phyloP scores from a whole-genome alignment of 331 rosid species.

The Stylosanthes scabra region DNA sequence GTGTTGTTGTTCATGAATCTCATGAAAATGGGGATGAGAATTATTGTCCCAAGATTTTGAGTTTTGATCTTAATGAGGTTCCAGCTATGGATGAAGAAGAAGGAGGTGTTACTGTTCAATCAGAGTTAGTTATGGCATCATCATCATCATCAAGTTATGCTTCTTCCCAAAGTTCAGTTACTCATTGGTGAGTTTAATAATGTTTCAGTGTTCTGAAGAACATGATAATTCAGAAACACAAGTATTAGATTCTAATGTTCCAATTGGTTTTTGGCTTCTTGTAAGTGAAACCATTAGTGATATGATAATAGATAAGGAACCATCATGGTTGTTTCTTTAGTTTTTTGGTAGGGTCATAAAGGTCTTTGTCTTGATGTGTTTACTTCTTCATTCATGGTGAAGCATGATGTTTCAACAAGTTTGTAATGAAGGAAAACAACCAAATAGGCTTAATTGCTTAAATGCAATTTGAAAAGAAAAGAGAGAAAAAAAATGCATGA shows the following conservation, averaged over 20 bases:
- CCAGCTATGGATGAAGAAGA: constrained; percentile 46
- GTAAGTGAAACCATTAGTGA: neutral
- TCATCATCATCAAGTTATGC: constrained; percentile 7
- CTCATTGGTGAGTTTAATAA: neutral
- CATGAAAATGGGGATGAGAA: neutral
- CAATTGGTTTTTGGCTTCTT: neutral
- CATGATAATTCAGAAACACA: no score
- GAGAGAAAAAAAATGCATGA: neutral
- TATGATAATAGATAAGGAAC: constrained; percentile 14
- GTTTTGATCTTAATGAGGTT: constrained; percentile 59
- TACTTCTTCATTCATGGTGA: constrained; percentile 2
- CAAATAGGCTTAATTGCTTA: neutral
- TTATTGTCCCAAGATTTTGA: constrained; percentile 8
- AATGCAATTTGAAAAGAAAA: neutral
- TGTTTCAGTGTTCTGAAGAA: neutral
- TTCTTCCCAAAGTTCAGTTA: neutral
- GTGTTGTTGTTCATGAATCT: neutral
- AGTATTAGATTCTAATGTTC: neutral
- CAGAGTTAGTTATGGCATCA: constrained; percentile 18
- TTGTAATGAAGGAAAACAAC: neutral
- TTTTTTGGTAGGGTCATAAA: constrained; percentile 23
- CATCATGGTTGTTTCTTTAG: constrained; percentile 10
- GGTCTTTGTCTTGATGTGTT: constrained; percentile 32
- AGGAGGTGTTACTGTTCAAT: constrained; percentile 4
- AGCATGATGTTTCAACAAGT: neutral